A percentile compares a stretch with the other conserved stretches of the same genome.
These are phyloP conservation scores for Quercus agrifolia DNA, from an alignment of 306 rosid species.

Conservation along the genomic window DNA sequence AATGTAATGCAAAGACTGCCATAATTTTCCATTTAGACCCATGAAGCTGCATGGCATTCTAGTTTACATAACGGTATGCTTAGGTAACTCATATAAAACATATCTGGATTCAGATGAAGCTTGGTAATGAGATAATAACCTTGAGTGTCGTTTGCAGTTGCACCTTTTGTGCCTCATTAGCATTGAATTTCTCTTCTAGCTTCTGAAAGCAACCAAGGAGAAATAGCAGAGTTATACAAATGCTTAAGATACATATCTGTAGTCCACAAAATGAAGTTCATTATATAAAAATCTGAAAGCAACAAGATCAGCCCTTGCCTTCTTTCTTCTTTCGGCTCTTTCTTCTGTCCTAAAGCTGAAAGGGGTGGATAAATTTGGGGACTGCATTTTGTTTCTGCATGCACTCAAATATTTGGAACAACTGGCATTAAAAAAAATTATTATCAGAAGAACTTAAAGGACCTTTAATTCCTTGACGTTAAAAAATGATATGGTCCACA, in stretches of 20 bases:
- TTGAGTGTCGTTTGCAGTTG: conserved; percentile 62
- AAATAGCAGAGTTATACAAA: neutral
- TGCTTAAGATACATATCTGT: neutral
- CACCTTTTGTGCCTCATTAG: conserved; percentile 56
- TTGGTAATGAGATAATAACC: conserved; percentile 33
- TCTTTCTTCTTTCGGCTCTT: conserved; percentile 86
- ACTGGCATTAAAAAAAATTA: conserved; percentile 16
- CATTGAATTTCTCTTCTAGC: conserved; percentile 94
- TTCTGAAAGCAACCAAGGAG: conserved; percentile 46
- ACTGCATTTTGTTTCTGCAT: conserved; percentile 70
- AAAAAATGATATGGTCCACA: neutral
- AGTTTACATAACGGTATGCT: neutral
- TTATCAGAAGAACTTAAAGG: conserved; percentile 10
- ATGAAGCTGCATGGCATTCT: neutral
- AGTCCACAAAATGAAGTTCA: conserved; percentile 1
- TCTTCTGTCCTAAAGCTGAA: conserved; percentile 90
- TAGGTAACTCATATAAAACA: neutral
- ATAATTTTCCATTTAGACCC: neutral
- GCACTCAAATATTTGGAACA: conserved; percentile 47
- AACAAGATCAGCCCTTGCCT: conserved; percentile 44
- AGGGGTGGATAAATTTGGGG: conserved; percentile 74
- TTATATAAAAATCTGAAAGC: conserved; percentile 1
- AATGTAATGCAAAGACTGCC: too few relatives aligned
- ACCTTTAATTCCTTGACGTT: neutral
- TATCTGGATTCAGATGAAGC: neutral